Conservation (phyloP, 2,329 filamentous ascomycete species). For the Juglanconis juglandina region DNA sequence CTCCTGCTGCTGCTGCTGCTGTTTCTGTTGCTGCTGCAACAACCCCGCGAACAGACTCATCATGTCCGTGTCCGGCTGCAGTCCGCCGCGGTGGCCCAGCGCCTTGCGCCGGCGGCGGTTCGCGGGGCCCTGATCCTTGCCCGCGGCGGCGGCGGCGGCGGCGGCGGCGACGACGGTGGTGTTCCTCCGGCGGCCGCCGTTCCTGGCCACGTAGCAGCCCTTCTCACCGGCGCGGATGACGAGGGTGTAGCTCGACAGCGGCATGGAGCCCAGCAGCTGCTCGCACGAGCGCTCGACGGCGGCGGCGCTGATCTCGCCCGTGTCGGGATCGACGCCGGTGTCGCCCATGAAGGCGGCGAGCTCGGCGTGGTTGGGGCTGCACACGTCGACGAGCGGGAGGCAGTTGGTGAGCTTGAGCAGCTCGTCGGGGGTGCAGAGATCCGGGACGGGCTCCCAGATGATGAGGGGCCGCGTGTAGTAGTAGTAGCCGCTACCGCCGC, state of each 20-base stretch:
- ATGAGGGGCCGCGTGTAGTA: constrained; percentile 64
- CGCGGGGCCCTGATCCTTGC: constrained; percentile 26
- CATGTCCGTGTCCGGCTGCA: constrained; percentile 62
- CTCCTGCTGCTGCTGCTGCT: constrained; percentile 44
- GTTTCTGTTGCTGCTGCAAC: constrained; percentile 42
- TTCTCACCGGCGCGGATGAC: constrained; percentile 69
- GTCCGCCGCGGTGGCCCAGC: constrained; percentile 43
- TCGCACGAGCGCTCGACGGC: constrained; percentile 59
- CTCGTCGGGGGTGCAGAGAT: constrained; percentile 72
- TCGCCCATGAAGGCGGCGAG: constrained; percentile 80
- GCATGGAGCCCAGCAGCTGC: constrained; percentile 61
- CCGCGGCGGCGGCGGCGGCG: constrained; percentile 33
- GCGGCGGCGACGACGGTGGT: constrained; percentile 28
- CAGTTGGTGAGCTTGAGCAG: constrained; percentile 63
- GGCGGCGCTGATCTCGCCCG: constrained; percentile 49
- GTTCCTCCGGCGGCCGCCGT: constrained; percentile 42
- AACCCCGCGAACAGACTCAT: constrained; percentile 58
- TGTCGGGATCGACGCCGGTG: constrained; percentile 49
- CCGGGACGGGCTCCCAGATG: constrained; percentile 94
- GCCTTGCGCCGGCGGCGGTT: constrained; percentile 38
- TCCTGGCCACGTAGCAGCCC: constrained; percentile 64
- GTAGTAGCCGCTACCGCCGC: constrained; percentile 18
- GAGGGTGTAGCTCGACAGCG: constrained; percentile 61
- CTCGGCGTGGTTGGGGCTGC: constrained; percentile 82
- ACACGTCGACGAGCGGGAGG: constrained; percentile 59